These are phyloP conservation scores for Marchantia polymorpha DNA, from an alignment of 225 moss, liverwort and hornwort genomes.

Conservation along the genomic window DNA sequence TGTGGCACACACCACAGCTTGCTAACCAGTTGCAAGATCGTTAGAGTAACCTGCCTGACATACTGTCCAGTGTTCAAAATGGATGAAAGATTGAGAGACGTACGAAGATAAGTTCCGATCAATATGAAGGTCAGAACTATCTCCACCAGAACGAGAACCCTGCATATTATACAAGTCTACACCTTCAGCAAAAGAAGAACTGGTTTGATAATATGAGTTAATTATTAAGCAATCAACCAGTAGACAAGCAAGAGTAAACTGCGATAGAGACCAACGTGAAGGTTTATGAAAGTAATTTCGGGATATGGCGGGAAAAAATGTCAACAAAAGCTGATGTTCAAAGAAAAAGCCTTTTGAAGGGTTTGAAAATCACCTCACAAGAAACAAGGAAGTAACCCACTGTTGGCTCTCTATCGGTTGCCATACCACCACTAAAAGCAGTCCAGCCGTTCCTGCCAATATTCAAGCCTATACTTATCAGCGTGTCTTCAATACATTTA, in stretches of 20 bases:
- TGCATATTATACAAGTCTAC: slow-evolving; percentile 2
- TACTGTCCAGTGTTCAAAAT: neutral
- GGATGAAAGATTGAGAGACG: neutral
- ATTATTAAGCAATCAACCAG: too few relatives aligned
- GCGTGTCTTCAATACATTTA: neutral
- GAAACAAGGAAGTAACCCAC: slow-evolving; percentile 25
- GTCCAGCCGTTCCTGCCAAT: slow-evolving; percentile 39
- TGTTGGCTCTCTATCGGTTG: slow-evolving; percentile 19
- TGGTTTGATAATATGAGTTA: neutral
- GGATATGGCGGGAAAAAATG: too few relatives aligned
- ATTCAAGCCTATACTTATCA: neutral
- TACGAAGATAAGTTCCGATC: slow-evolving; percentile 43
- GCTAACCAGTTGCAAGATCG: neutral
- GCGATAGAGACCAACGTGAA: too few relatives aligned
- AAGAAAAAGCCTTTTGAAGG: neutral
- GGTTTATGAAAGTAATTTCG: too few relatives aligned
- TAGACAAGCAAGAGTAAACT: too few relatives aligned
- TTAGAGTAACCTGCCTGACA: neutral
- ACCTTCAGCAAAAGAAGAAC: too few relatives aligned
- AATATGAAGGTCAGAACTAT: slow-evolving; percentile 27
- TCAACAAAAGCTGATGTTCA: too few relatives aligned
- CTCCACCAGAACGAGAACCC: slow-evolving; percentile 40
- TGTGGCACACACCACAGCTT: neutral
- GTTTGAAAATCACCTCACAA: slow-evolving; percentile 34
- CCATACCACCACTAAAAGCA: slow-evolving; percentile 42